Conservation (phyloP, 345 rosid species). For the Arabidopsis arenosa region DNA sequence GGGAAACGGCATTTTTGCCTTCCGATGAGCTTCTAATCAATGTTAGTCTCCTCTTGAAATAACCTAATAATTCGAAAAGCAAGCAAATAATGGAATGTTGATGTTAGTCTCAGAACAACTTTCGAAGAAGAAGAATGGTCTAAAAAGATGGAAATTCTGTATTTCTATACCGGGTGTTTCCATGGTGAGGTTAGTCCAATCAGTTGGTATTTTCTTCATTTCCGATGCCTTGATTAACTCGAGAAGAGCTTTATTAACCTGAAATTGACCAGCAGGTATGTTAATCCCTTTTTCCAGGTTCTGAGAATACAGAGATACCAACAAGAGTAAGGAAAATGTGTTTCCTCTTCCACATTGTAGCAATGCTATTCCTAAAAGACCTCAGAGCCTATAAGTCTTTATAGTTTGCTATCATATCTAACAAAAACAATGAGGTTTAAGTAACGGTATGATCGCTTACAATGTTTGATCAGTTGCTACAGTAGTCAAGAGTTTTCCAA, state of each 20-base stretch:
- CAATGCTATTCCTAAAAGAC: constrained; percentile 22
- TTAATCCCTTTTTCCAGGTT: constrained; percentile 29
- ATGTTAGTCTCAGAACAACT: constrained; percentile 5
- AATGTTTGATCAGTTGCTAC: constrained; percentile 13
- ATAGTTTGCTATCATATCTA: constrained; percentile 7
- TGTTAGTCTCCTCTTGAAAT: constrained; percentile 47
- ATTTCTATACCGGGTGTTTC: constrained; percentile 52
- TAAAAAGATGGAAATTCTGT: background rate
- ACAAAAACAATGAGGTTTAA: background rate
- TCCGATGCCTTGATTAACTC: constrained; percentile 73
- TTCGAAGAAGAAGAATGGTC: background rate
- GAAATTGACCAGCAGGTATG: constrained; percentile 38
- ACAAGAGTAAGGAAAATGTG: background rate
- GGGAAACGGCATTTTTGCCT: constrained; percentile 41
- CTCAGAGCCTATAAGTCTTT: constrained; percentile 21
- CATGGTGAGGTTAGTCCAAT: constrained; percentile 73
- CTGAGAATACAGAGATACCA: background rate
- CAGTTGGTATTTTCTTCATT: constrained; percentile 56
- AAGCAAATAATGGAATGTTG: constrained; percentile 13
- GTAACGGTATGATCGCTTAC: constrained; percentile 15
- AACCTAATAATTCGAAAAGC: constrained; percentile 49
- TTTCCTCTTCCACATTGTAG: constrained; percentile 13
- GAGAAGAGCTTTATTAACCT: constrained; percentile 90
- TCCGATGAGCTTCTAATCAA: constrained; percentile 43
- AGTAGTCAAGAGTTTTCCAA: background rate